Percentiles rank a stretch among this genome's conserved stretches.
Conservation (phyloP, 371 early-diverging fungal genomes). For the Batkoa obscura region DNA sequence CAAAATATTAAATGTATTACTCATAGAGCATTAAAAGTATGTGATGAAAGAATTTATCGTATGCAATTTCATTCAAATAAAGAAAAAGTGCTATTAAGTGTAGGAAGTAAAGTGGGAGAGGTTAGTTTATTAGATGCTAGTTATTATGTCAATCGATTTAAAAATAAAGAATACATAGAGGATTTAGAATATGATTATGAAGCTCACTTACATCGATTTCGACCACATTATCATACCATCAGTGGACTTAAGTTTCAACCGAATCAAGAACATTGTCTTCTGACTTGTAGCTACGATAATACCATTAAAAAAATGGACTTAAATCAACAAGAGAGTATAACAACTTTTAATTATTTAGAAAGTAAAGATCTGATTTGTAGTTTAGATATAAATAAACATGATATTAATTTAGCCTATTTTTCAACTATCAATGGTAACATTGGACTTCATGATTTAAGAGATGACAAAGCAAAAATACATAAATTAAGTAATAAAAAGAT, state of each 20-base stretch:
- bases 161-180: background rate
- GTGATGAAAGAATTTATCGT: constrained; percentile 29
- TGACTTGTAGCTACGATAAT: constrained; percentile 44
- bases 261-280: constrained; percentile 22
- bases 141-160: background rate
- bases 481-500: constrained; percentile 36
- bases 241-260: constrained; percentile 32
- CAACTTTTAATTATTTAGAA: constrained; percentile 11
- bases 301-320: constrained; percentile 37
- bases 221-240: constrained; percentile 31
- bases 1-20: too few species aligned
- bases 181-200: constrained; percentile 18
- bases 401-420: constrained; percentile 22
- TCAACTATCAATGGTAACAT: constrained; percentile 36
- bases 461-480: constrained; percentile 7
- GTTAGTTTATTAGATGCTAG: constrained; percentile 44
- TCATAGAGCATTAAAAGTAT: constrained; percentile 22
- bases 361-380: background rate
- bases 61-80: constrained; percentile 40
- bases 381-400: constrained; percentile 12
- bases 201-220: constrained; percentile 30
- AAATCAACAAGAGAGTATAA: constrained; percentile 14
- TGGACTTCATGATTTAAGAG: constrained; percentile 27
- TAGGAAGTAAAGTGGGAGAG: constrained; percentile 36
- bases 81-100: constrained; percentile 31